Evolutionary conservation across 139 green algal species (phyloP), one percentile per base, ranked within the genome.

Genomic region (Tetratostichococcus sp.): DNA sequence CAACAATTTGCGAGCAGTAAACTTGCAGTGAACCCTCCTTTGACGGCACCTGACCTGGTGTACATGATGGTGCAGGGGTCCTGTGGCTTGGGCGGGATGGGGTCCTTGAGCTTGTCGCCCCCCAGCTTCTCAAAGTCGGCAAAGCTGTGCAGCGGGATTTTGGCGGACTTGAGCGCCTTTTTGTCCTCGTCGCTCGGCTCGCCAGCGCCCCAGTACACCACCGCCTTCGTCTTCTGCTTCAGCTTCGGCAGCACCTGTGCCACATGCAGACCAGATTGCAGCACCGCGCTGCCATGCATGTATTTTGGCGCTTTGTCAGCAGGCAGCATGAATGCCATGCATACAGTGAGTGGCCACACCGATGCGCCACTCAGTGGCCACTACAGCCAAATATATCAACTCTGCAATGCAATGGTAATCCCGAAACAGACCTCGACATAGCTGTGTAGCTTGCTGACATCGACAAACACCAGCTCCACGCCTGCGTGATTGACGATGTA

Each of bases 11-110:
- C 4, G 23, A 31, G 4, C 58, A 66, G 58, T 30, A 66, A n/a
- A n/a, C n/a, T n/a, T n/a, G n/a, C n/a, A n/a, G n/a, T n/a, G n/a
- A n/a, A n/a, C n/a, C n/a, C n/a, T n/a, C n/a, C n/a, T n/a, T 21
- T 11, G 3, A 66, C 1, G 30, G 43, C 65, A n/a, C 4, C 25
- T 23, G 39, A 68, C 19, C 72, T 65, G 22, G 93, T 97, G 86
- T 97, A 97, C 93, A 97, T 97, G 85, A 97, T 97, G 77, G 90
- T 96, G 76, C 79, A 88, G 31, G 93, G 71, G 83, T 96, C 89
- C 26, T 93, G 75, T 2, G 87, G 74, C 57, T 78, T 85, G n/a
- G 93, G 90, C 21, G 92, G 87, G 31, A 88, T 74, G 19, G 87
- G 67, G 30, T 84, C 70, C 1, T 78, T 71, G 2, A 85, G 83